Evolutionary conservation across 768 basidiomycete genomes (phyloP).

Genomic region (Termitomyces bulborhizus): DNA sequence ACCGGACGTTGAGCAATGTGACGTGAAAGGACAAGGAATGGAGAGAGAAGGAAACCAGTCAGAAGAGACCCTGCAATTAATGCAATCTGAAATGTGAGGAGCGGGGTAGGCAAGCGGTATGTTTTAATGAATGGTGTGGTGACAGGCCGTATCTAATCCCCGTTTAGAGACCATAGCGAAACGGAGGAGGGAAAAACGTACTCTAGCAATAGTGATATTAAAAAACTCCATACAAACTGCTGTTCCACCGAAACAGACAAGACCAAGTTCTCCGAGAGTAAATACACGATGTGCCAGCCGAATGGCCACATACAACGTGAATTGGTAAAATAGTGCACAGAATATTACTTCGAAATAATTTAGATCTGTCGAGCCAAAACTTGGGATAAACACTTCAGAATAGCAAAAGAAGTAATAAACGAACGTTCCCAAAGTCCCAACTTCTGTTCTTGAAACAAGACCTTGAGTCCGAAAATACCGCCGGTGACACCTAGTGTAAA

Average conservation of each 20-base stretch:
- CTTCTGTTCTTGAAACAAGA: slow-evolving; percentile 32
- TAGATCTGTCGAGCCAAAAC: slow-evolving; percentile 47
- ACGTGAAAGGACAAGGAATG: slow-evolving; percentile 85
- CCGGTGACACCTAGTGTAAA: slow-evolving; percentile 55
- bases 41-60: slow-evolving; percentile 92
- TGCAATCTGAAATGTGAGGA: slow-evolving; percentile 88
- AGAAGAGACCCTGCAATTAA: slow-evolving; percentile 89
- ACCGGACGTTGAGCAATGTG: slow-evolving; percentile 86
- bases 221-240: slow-evolving; percentile 81
- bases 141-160: slow-evolving; percentile 64
- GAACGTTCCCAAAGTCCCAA: slow-evolving; percentile 68
- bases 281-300: slow-evolving; percentile 92
- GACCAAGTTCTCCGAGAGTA: slow-evolving; percentile 88
- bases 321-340: slow-evolving; percentile 81
- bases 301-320: slow-evolving; percentile 83
- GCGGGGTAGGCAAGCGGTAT: slow-evolving; percentile 86
- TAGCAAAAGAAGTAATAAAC: slow-evolving; percentile 14
- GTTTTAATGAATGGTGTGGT: slow-evolving; percentile 85
- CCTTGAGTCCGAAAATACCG: slow-evolving; percentile 42
- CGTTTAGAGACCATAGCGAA: not conserved
- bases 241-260: slow-evolving; percentile 87
- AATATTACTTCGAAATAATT: slow-evolving; percentile 69
- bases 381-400: not conserved
- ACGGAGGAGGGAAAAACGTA: slow-evolving; percentile 29
- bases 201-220: slow-evolving; percentile 77